These are phyloP conservation scores for Ceratonia siliqua DNA, from an alignment of 306 rosid species.

Conservation along the genomic window DNA sequence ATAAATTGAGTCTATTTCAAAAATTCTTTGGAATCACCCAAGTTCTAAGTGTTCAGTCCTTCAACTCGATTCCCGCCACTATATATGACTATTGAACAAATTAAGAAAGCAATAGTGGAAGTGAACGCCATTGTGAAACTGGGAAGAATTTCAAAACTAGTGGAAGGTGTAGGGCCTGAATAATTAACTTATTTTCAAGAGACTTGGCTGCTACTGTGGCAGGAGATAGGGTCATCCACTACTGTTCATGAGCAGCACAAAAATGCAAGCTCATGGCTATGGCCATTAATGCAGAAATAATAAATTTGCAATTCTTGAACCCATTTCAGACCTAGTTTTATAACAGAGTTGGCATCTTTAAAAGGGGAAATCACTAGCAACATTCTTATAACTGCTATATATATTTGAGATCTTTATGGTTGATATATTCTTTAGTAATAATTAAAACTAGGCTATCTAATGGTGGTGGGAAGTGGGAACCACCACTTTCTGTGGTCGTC, in stretches of 20 bases:
- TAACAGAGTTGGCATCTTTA: slow-evolving; percentile 21
- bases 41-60: no score
- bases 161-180: slow-evolving; percentile 27
- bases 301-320: not conserved
- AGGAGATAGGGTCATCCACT: slow-evolving; percentile 24
- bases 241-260: not conserved
- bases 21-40: no score
- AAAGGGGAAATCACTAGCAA: slow-evolving; percentile 4
- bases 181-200: slow-evolving; percentile 11
- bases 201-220: slow-evolving; percentile 5
- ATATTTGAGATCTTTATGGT: slow-evolving; percentile 1
- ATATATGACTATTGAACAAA: no score
- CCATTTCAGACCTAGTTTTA: not conserved
- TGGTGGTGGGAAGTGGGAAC: slow-evolving; percentile 12
- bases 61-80: no score
- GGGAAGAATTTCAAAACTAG: slow-evolving; percentile 8
- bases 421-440: not conserved
- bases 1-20: no score
- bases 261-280: not conserved
- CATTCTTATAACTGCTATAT: not conserved
- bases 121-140: no score
- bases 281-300: slow-evolving; percentile 6
- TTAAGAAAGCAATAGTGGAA: no score
- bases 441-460: not conserved
- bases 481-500: slow-evolving; percentile 11